Evolutionary conservation across 305 asterid species (phyloP), one percentile per base, ranked within the genome.

Genomic region (Caryopteris hybrid): DNA sequence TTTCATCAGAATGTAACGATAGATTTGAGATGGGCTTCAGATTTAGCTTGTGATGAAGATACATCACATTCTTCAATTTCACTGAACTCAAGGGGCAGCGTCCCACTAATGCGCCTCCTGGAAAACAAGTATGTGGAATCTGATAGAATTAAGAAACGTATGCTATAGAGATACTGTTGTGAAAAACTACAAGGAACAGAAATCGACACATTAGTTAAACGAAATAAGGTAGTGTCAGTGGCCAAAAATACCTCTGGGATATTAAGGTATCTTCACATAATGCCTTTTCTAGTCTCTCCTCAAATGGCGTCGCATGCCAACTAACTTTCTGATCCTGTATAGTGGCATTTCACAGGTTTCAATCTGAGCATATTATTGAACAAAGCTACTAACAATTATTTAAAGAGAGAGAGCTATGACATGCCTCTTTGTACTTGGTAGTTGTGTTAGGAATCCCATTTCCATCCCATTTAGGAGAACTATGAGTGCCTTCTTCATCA

Each of bases 281-380:
- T 55, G 95, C 99, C 84, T 90, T 90, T 68, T 93, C 96, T 23
- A 93, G 84, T 71, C 99, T 86, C 92, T 84, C 92, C 78, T 87
- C 99, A 71, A 93, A 93, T 54, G 99, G 97, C 8, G 99, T 93
- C 4, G 96, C 97, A 64, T 93, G 99, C 97, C 96, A 93, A 60
- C 84, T 87, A 51, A 93, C 95, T 73, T 87, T 93, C 81, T 90
- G 96, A 76, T 93, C 99, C 99, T 93, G 86, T n/a, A 8, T 62
- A 76, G 11, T 41, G 64, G 55, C 55, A 23, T 53, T 29, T 51
- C 50, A 60, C 34, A 42, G 33, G 63, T 51, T 61, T 52, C 63
- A 62, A 14, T 20, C 46, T 34, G 0, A 6, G 17, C 12, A 46
- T 22, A 8, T 17, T 41, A 57, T 11, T 34, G 20, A 33, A 58